phyloP scores from a whole-genome alignment of 768 basidiomycete species.

The Phanerochaete sordida region DNA sequence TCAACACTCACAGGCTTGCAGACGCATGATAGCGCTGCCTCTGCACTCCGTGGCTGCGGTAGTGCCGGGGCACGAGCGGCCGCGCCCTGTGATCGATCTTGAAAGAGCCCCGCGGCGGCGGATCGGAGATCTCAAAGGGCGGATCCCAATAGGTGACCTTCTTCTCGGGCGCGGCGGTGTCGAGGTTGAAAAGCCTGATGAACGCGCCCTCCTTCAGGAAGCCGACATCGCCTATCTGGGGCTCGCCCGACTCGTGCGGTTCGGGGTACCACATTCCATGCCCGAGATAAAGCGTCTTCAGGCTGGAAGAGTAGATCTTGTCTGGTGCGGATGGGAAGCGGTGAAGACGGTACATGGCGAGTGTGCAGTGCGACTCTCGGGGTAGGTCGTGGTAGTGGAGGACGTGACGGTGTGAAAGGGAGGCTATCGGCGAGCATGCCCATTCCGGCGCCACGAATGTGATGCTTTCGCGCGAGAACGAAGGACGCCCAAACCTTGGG shows the following conservation, averaged over 20 bases:
- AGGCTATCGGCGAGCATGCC: too few species aligned
- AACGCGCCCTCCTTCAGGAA: slow-evolving; percentile 4
- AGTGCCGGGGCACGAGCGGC: not conserved
- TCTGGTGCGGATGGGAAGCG: too few species aligned
- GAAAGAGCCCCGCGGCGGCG: not conserved
- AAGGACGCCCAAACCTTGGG: too few species aligned
- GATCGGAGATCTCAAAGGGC: not conserved
- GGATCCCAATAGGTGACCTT: not conserved
- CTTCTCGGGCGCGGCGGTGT: not conserved
- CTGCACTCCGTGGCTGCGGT: not conserved
- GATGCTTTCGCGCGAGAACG: too few species aligned
- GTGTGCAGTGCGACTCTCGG: too few species aligned
- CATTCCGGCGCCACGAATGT: too few species aligned
- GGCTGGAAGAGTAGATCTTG: too few species aligned
- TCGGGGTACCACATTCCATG: slow-evolving; percentile 4
- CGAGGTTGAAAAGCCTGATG: slow-evolving; percentile 7
- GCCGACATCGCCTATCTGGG: slow-evolving; percentile 7
- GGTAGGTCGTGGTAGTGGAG: too few species aligned
- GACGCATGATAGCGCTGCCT: not conserved
- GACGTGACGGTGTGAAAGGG: too few species aligned
- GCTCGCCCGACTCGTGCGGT: not conserved
- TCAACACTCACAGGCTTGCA: not conserved
- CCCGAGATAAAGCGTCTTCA: not conserved
- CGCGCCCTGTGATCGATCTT: not conserved
- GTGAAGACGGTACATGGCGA: too few species aligned